A percentile compares a stretch with the other conserved stretches of the same genome.
These are phyloP conservation scores for Platanus orientalis DNA, from an alignment of 164 flowering plant genomes.

Conservation along the genomic window DNA sequence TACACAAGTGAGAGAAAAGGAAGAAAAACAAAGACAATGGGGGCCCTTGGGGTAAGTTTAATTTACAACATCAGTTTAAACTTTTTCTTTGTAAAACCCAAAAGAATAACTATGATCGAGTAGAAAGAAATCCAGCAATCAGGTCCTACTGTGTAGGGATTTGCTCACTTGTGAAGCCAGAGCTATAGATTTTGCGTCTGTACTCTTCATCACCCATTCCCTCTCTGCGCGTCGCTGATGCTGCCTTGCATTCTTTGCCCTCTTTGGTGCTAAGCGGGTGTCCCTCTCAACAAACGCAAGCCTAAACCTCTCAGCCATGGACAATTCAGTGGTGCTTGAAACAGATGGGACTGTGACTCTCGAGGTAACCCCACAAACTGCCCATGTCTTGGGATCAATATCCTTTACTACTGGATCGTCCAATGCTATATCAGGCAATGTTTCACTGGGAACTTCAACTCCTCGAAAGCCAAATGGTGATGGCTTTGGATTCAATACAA, in stretches of 20 bases:
- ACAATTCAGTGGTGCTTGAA: slow-evolving; percentile 34
- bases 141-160: slow-evolving; percentile 28
- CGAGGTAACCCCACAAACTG: slow-evolving; percentile 25
- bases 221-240: slow-evolving; percentile 77
- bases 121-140: slow-evolving; percentile 1
- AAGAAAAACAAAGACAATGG: too few relatives aligned
- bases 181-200: slow-evolving; percentile 64
- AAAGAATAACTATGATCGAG: neutral
- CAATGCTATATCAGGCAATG: slow-evolving; percentile 40
- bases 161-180: slow-evolving; percentile 57
- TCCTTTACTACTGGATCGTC: slow-evolving; percentile 63
- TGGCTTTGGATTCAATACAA: slow-evolving; percentile 71
- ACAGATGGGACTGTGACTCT: slow-evolving; percentile 17
- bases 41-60: too few relatives aligned
- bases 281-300: slow-evolving; percentile 91
- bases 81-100: too few relatives aligned
- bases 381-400: slow-evolving; percentile 76
- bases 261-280: slow-evolving; percentile 69
- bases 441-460: slow-evolving; percentile 54
- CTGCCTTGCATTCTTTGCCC: slow-evolving; percentile 93
- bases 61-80: too few relatives aligned
- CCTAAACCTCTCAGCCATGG: slow-evolving; percentile 88
- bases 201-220: slow-evolving; percentile 51
- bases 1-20: too few relatives aligned
- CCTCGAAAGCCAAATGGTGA: slow-evolving; percentile 60